Evolutionary conservation across 116 monocot genomes (phyloP), one percentile per base, ranked within the genome.

Genomic region (Phalaenopsis hybrid): DNA sequence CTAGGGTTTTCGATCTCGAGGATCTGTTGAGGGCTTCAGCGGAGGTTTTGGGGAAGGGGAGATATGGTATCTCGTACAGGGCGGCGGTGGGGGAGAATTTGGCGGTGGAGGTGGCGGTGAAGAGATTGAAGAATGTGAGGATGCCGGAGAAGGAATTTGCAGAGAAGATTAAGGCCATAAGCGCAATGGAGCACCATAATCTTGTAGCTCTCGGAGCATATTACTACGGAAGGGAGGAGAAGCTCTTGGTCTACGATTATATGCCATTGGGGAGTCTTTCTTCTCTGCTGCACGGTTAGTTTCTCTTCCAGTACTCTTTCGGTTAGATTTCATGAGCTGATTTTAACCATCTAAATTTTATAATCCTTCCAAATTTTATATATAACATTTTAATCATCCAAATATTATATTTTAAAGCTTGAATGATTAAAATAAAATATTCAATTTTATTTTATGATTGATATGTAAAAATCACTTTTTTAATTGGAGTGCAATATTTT

Each of bases 141-240:
- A 49, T 44, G 34, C 72, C 48, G 78, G 86, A 83, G 73, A 16
- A 41, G 70, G 83, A 77, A 37, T n/a, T 73, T 10, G 78, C 59
- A 8, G 51, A 87, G 61, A 85, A 68, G 80, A 83, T 87, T 6
- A 83, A 63, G 31, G 88, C 84, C 37, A 57, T 92, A 31, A 91
- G 87, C n/a, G 61, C 80, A 34, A 85, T 96, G 86, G 82, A 87
- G 12, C 92, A 94, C 34, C 82, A n/a, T 16, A 89, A 88, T 81
- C 28, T 96, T 43, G 92, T 91, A 2, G 81, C 86, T 0, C 81
- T 94, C 17, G 80, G 72, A 55, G 96, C 96, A 12, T 96, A 91
- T 77, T 96, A 92, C 78, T 90, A 79, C 82, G 91, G 92, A 86
- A 88, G 84, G 69, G 94, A 94, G 61, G 96, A 96, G 91, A 96